Percentiles rank a stretch among this genome's conserved stretches.
Evolutionary conservation across 345 rosid genomes (phyloP).

Genomic region (Eutrema heterophyllum): DNA sequence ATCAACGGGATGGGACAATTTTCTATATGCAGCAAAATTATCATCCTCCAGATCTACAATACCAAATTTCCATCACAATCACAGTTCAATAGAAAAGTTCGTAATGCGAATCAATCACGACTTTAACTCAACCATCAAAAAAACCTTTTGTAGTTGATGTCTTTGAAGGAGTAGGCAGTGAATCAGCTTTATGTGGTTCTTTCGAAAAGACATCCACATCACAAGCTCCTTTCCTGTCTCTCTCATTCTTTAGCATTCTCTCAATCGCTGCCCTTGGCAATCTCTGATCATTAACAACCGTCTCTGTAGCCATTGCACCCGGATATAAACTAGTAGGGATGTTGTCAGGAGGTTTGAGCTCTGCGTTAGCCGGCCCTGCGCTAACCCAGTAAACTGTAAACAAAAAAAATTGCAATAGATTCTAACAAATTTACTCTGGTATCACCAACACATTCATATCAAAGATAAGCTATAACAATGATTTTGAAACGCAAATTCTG

Average conservation of each 20-base stretch:
- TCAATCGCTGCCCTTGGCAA: slow-evolving; percentile 57
- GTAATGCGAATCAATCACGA: not conserved
- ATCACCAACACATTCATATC: no score
- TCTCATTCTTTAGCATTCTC: slow-evolving; percentile 45
- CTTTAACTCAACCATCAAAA: not conserved
- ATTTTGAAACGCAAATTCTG: no score
- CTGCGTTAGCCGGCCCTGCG: no score
- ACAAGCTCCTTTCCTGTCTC: slow-evolving; percentile 18
- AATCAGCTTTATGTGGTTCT: slow-evolving; percentile 12
- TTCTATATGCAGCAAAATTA: slow-evolving; percentile 43
- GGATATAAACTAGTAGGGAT: not conserved
- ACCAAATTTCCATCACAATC: not conserved
- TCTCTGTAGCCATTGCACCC: slow-evolving; percentile 10
- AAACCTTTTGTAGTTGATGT: slow-evolving; percentile 35
- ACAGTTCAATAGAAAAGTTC: not conserved
- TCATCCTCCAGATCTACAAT: slow-evolving; percentile 45
- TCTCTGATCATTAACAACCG: slow-evolving; percentile 35
- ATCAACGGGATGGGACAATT: slow-evolving; percentile 45
- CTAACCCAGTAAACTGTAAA: no score
- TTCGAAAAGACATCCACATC: slow-evolving; percentile 5
- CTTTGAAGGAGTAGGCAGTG: slow-evolving; percentile 23
- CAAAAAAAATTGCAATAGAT: no score
- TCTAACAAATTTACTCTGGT: no score
- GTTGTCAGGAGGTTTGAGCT: no score
- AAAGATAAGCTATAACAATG: no score